These are phyloP conservation scores for Picea glauca DNA, from an alignment of 75 land plant species.

Conservation along the genomic window DNA sequence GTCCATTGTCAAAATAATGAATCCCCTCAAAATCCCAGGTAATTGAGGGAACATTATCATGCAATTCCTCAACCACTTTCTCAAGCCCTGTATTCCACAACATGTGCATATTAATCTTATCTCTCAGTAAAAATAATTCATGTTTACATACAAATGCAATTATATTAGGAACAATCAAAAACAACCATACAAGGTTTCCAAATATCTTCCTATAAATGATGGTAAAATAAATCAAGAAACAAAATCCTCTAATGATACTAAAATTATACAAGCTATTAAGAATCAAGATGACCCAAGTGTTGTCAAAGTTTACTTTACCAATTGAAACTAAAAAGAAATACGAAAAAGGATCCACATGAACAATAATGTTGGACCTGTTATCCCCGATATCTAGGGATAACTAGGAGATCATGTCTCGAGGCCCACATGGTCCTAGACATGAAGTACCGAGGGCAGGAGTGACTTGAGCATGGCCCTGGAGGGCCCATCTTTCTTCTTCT, in stretches of 20 bases:
- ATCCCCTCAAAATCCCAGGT: slow-evolving; percentile 98
- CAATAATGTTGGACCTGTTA: no score
- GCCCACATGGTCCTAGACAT: no score
- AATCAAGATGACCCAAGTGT: no score
- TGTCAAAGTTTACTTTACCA: no score
- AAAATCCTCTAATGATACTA: neutral
- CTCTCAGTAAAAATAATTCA: neutral
- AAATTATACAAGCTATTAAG: neutral
- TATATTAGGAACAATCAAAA: neutral
- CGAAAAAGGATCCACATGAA: no score
- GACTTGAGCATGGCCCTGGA: no score
- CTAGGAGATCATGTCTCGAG: no score
- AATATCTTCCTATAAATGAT: neutral
- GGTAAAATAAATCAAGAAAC: neutral
- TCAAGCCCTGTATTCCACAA: slow-evolving; percentile 61
- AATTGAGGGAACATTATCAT: slow-evolving; percentile 63
- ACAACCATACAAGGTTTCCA: neutral
- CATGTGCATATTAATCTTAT: neutral
- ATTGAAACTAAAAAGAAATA: no score
- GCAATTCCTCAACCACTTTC: slow-evolving; percentile 62
- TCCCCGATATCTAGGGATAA: no score
- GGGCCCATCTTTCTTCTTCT: no score
- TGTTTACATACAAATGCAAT: neutral
- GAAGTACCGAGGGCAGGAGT: no score
- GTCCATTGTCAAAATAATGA: slow-evolving; percentile 95